A percentile compares a stretch with the other conserved stretches of the same genome.
phyloP scores from a whole-genome alignment of 768 basidiomycete genomes.

The Lanmaoa pseudosensibilis region DNA sequence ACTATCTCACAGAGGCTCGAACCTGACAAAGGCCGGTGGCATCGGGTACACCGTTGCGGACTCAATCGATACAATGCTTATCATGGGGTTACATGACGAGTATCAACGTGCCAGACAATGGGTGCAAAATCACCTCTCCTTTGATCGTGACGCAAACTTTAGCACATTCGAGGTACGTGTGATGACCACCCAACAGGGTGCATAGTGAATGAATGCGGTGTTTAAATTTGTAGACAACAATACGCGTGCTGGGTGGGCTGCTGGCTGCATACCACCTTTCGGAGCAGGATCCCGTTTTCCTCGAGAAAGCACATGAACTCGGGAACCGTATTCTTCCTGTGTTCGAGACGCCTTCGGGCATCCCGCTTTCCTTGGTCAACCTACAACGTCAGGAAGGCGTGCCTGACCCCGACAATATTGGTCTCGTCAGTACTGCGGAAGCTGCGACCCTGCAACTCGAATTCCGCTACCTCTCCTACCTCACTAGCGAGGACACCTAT shows the following conservation, averaged over 20 bases:
- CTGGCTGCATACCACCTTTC: slow-evolving; percentile 84
- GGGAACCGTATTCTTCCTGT: slow-evolving; percentile 81
- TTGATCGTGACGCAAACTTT: slow-evolving; percentile 75
- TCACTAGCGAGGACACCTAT: slow-evolving; percentile 76
- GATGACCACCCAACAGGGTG: not conserved
- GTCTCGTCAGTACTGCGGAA: slow-evolving; percentile 78
- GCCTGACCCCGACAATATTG: slow-evolving; percentile 56
- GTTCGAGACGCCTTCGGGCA: slow-evolving; percentile 79
- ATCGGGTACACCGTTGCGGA: slow-evolving; percentile 91
- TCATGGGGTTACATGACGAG: slow-evolving; percentile 83
- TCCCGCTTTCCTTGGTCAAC: slow-evolving; percentile 82
- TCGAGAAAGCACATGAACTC: slow-evolving; percentile 78
- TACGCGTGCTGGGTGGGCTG: slow-evolving; percentile 88
- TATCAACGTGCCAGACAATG: slow-evolving; percentile 76
- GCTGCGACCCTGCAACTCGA: slow-evolving; percentile 89
- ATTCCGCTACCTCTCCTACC: slow-evolving; percentile 78
- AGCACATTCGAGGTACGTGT: slow-evolving; percentile 86
- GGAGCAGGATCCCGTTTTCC: slow-evolving; percentile 61
- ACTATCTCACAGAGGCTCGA: slow-evolving; percentile 67
- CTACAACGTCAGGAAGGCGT: slow-evolving; percentile 60
- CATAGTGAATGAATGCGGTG: slow-evolving; percentile 1
- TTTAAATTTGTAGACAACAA: slow-evolving; percentile 68
- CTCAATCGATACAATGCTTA: slow-evolving; percentile 80
- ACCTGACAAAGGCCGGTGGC: slow-evolving; percentile 75
- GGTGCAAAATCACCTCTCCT: slow-evolving; percentile 66